Evolutionary conservation across 1,284 basidiomycete genomes (phyloP), one percentile per base, ranked within the genome.

Genomic region (Rhizoctonia solani): DNA sequence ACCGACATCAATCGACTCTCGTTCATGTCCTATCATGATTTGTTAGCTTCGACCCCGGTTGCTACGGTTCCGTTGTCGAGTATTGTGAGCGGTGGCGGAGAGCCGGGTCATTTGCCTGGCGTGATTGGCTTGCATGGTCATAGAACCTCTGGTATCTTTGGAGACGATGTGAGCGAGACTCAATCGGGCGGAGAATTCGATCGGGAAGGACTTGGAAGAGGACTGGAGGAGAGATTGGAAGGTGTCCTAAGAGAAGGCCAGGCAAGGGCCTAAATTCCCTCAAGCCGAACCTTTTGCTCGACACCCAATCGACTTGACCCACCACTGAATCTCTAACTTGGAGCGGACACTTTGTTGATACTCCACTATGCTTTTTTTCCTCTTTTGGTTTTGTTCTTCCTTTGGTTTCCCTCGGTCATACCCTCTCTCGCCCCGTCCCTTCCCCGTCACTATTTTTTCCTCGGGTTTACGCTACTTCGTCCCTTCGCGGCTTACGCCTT

Each of bases 11-110:
- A 69, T 16, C 46, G 69, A 8, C 66, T 69, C 8, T 54, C 49
- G 13, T 69, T 69, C 58, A 69, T 69, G 34, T 69, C 69, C 23
- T 68, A 69, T 32, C 53, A 69, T 54, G 58, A 67, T 25, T 37
- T 69, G n/a, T 44, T 69, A 25, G 61, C 53, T 21, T 69, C 66
- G 29, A 68, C 69, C 8, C 69, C 69, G 30, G 23, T 69, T n/a
- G 59, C 69, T 5, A 52, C 49, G 8, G 59, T 68, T 41, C 66
- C 69, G 16, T 27, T 69, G 0, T 34, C 34, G 42, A 19, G 34
- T 8, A 46, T 69, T 37, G 67, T 66, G 16, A 39, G 37, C n/a
- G 52, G 55, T 16, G 34, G 39, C n/a, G 65, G 44, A 5, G 69
- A 56, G 23, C 69, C 69, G 4, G 47, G 50, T 0, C 66, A 69